Evolutionary conservation across 2,329 filamentous ascomycete species (phyloP), one percentile per base, ranked within the genome.

Genomic region (Pyricularia sp.): DNA sequence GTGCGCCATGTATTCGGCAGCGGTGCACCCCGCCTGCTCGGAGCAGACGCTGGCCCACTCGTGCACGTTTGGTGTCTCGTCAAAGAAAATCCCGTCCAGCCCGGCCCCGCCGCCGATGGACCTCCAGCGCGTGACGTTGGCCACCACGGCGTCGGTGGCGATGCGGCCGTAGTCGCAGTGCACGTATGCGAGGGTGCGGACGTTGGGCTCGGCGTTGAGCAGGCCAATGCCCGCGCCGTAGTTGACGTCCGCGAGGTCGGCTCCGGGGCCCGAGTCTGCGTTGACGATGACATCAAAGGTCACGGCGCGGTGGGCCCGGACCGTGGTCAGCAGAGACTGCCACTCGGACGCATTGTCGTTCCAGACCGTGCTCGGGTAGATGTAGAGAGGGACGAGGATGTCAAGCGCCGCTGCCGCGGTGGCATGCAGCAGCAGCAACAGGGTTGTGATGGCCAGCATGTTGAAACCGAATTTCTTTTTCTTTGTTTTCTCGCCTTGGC

Each of bases 311-410:
- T 73, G 69, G 36, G 69, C 67, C 4, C 71, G 69, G n/a, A 72
- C 25, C 26, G 72, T 70, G 10, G 42, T 59, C 42, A 72, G 69
- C 1, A 72, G 69, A 2, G 72, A 70, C 25, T 69, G 68, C 72
- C 72, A 73, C 66, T 72, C 69, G 11, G 68, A 65, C 3, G 69
- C 65, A 58, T 69, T 69, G 6, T 58, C 67, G 59, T 69, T 70
- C 23, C 42, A 67, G 1, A 14, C 42, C 28, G 36, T 68, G 33
- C 68, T 70, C 5, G 72, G 72, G 61, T 73, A 73, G 31, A 71
- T 68, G 70, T 73, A 73, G n/a, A 73, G 64, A 4, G 72, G 72
- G 17, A 73, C 66, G n/a, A 73, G 68, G 59, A 73, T 70, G 65
- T 71, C 69, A 36, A 58, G 66, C 50, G 71, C 71, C 17, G 66